These are phyloP conservation scores for Eimeria praecox DNA, from an alignment of 169 alveolate species.

Conservation along the genomic window DNA sequence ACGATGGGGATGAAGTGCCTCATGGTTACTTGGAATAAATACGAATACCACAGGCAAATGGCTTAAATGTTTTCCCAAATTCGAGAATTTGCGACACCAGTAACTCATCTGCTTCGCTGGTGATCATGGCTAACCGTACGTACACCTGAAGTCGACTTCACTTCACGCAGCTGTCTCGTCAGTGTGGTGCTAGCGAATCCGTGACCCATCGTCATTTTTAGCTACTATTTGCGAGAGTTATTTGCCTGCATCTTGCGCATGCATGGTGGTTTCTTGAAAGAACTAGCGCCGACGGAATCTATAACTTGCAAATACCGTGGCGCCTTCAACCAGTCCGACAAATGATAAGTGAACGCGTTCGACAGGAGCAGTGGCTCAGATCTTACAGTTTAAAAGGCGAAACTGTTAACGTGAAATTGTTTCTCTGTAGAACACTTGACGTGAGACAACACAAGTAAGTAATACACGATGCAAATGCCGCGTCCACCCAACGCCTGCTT, in stretches of 20 bases:
- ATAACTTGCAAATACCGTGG: not conserved
- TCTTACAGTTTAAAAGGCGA: not conserved
- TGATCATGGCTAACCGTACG: slow-evolving; percentile 12
- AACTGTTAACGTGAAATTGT: not conserved
- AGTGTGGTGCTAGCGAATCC: not conserved
- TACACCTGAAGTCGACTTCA: slow-evolving; percentile 6
- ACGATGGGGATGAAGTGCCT: slow-evolving; percentile 63
- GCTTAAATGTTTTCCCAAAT: slow-evolving; percentile 41
- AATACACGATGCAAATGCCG: not conserved
- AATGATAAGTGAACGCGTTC: not conserved
- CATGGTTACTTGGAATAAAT: slow-evolving; percentile 21
- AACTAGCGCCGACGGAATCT: not conserved
- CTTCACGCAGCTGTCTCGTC: not conserved
- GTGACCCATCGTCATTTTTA: not conserved
- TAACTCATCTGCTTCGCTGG: not conserved
- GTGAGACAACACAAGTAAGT: not conserved
- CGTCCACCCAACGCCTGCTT: not conserved
- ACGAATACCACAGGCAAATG: slow-evolving; percentile 60
- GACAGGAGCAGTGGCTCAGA: not conserved
- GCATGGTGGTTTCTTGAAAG: not conserved
- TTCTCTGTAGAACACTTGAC: not conserved
- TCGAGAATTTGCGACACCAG: slow-evolving; percentile 51
- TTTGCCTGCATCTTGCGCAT: not conserved
- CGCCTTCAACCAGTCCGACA: not conserved
- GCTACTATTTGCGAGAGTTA: not conserved